Base-by-base conservation (phyloP, 768 basidiomycete species). In the Amanita thiersii region DNA sequence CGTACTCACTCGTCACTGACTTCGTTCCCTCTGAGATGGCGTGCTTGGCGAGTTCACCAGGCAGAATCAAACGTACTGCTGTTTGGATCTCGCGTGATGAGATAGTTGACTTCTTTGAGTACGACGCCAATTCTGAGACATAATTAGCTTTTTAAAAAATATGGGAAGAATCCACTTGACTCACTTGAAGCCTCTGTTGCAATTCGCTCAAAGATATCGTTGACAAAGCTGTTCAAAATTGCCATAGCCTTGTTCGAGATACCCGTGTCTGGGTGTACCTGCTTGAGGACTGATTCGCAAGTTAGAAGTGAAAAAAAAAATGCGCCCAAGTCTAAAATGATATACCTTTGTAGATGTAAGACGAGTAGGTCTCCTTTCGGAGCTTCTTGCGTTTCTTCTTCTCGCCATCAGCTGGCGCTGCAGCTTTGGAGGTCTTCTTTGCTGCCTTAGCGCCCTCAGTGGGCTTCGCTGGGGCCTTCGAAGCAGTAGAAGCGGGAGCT, bases 221-320 rank as follows among this genome's bases (percentile, higher is more conserved):
- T 92, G 56, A 96, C 91, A 58, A 96, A 96, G 44, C 84, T 88
- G 74, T 94, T 94, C 44, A 96, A 66, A 58, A 96, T 93, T 47
- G 90, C 86, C 89, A 94, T 93, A 15, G 90, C 91, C 74, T 94
- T 94, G 81, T 96, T 97, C 42, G 92, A 93, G 69, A 97, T 97
- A 82, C 93, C 94, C 38, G 90, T 98, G 58, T 97, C 94, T 39
- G 93, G 91, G 72, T 97, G 94, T 46, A 97, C 93, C 70, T 97
- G 91, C 67, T 89, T 91, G 48, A 94, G 78, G 54, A 93, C 91
- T 90, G 53, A 44, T 12, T 24, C 15, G 9, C 21, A 4, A 35
- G 34, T 17, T 5, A 17, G 19, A 17, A 28, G 19, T 20, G 8
- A 44, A 17, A 38, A 8, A 12, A n/a, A 12, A 12, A 17, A 29